Base-by-base conservation (phyloP, 306 rosid species). In the Begonia peltatifolia region DNA sequence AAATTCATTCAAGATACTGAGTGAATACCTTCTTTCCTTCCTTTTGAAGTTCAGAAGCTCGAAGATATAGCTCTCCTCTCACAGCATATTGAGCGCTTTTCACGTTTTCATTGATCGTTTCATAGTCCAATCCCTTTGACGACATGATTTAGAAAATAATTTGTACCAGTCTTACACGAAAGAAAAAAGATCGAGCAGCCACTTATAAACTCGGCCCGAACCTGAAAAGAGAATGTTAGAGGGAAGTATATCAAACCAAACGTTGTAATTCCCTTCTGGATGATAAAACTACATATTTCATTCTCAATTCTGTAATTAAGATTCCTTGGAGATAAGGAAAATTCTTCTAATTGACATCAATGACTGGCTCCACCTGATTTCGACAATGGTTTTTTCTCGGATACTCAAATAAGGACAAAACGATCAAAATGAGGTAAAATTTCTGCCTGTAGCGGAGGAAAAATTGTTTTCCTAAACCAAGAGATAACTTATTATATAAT, bases 1-100 rank as follows among this genome's bases (percentile, higher is more conserved):
- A 30, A 30, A 30, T 4, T 30, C 9, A 30, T 20, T 20, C 23
- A 20, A 20, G 23, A 20, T 20, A 20, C 23, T 20, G 23, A 20
- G 23, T 20, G 23, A 20, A 20, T 75, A 90, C 99, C 93, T 81
- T 90, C 78, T 86, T 86, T 48, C 95, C 94, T 71, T 90, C 94
- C 71, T 81, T 86, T 79, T 90, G 95, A 72, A 90, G 99, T 70
- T 90, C 93, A 36, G 99, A 76, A 47, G 95, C 99, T 54, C 95
- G 71, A 63, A 90, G 99, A 73, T 86, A 86, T 58, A 90, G 59
- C 73, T 90, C 99, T 54, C 99, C 99, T 70, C 95, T 71, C 62
- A 86, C 95, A 65, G 95, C 99, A 77, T 90, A 90, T 57, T 90
- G 99, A 72, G 72, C 72, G 70, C 47, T 86, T 87, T 86, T 92